Evolutionary conservation across 176 grass and related monocot species (phyloP).

Genomic region (Ampelocalamus luodianensis): DNA sequence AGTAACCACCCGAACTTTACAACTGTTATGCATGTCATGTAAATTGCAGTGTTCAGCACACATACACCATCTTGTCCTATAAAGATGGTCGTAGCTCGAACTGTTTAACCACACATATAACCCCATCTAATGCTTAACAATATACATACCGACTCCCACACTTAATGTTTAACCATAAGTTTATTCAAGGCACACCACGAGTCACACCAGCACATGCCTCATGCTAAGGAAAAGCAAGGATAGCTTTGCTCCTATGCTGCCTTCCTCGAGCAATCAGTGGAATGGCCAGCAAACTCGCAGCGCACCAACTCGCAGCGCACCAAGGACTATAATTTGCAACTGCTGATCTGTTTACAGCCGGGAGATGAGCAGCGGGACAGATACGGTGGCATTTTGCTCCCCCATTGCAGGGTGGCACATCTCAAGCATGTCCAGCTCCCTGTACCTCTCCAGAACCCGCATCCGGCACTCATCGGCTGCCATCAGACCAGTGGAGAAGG

Average conservation of each 20-base stretch:
- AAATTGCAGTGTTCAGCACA: constrained; percentile 45
- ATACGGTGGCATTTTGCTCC: constrained; percentile 68
- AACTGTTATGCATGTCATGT: constrained; percentile 8
- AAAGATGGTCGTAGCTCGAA: constrained; percentile 18
- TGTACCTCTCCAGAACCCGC: constrained; percentile 86
- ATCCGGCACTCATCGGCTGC: constrained; percentile 91
- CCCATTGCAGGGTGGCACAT: constrained; percentile 74
- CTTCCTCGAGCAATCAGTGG: constrained; percentile 62
- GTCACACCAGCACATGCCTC: constrained; percentile 46
- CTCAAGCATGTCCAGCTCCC: constrained; percentile 73
- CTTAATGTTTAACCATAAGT: neutral
- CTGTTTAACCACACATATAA: neutral
- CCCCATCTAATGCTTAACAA: neutral
- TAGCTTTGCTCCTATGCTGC: constrained; percentile 29
- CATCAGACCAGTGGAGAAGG: constrained; percentile 88
- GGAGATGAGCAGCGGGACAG: constrained; percentile 88
- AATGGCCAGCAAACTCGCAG: constrained; percentile 23
- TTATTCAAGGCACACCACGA: constrained; percentile 34
- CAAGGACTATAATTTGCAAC: neutral
- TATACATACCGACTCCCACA: constrained; percentile 23
- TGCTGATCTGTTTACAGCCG: constrained; percentile 51
- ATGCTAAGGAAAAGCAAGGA: constrained; percentile 49
- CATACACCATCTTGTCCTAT: constrained; percentile 1
- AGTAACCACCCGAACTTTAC: neutral
- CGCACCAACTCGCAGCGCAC: neutral